Evolutionary conservation across 441 rosid genomes (phyloP), one percentile per base, ranked within the genome.

Genomic region (Jatropha multifida): DNA sequence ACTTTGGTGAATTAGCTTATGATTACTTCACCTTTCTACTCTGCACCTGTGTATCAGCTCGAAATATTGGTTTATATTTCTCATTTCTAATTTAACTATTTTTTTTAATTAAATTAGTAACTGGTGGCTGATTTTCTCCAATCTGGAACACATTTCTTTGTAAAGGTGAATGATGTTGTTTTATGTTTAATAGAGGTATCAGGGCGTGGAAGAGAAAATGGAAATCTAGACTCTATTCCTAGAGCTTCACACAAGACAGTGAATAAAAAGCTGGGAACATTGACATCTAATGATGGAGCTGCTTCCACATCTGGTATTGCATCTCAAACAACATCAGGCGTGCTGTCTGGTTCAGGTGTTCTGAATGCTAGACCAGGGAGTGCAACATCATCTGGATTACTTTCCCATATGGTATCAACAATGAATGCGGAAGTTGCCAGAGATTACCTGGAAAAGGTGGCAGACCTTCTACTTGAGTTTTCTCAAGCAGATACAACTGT

Each of bases 381-480:
- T 83, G 87, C 93, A 55, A 86, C 99, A 71, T 94, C 99, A 74
- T 96, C 98, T 51, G 97, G 98, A 26, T 81, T 91, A 74, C 96
- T 96, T 65, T 83, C 92, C 76, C 92, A 90, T 76, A 86, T 91
- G 96, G 98, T 92, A 75, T 88, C 94, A n/a, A 85, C 96, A 41
- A 81, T 87, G 79, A 90, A 89, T 83, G 93, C 96, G 52, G 98
- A 94, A 74, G 88, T 88, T 71, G 92, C 99, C 18, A 84, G 87
- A 89, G 97, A 89, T 60, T 96, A 94, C 86, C 85, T 94, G 81
- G 98, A 91, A 85, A 96, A 91, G 84, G 98, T 94, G 77, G 97
- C 98, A 40, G 96, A 94, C 82, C 91, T 96, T 72, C 89, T 94
- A 65, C 96, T 92, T 73, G 99, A 94, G 91, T 94, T 96, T 91